A percentile compares a stretch with the other conserved stretches of the same genome.
These are phyloP conservation scores for Capsella rubella DNA, from an alignment of 441 rosid species.

Conservation along the genomic window DNA sequence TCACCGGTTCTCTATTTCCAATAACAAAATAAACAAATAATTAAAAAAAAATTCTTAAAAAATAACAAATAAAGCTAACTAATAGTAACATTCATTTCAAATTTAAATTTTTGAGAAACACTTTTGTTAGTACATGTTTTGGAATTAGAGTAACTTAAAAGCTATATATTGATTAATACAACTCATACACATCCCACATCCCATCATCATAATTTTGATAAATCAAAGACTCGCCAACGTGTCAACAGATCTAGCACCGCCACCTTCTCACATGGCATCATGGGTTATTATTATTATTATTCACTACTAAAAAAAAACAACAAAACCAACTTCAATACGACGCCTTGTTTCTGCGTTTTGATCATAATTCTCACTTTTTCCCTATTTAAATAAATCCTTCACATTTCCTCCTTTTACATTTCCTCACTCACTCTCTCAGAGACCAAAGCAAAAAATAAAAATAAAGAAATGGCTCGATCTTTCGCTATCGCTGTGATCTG, in stretches of 20 bases:
- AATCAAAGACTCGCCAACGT: slow-evolving; percentile 36
- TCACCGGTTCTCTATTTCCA: no score
- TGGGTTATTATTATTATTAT: slow-evolving; percentile 26
- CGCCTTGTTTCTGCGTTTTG: slow-evolving; percentile 43
- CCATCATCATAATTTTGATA: slow-evolving; percentile 30
- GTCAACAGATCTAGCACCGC: slow-evolving; percentile 47
- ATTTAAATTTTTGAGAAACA: not conserved
- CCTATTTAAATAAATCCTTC: slow-evolving; percentile 38
- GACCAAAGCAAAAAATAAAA: not conserved
- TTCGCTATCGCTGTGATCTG: slow-evolving; percentile 39
- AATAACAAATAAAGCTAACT: no score
- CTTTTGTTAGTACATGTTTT: slow-evolving; percentile 16
- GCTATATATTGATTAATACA: slow-evolving; percentile 32
- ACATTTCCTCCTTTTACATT: slow-evolving; percentile 23
- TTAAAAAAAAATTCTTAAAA: no score
- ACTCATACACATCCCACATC: slow-evolving; percentile 44
- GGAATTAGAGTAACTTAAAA: slow-evolving; percentile 37
- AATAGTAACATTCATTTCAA: not conserved
- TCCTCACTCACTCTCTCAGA: slow-evolving; percentile 35
- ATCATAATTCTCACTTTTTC: not conserved
- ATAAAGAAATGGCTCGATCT: slow-evolving; percentile 41
- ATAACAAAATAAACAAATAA: no score
- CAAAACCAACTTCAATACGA: slow-evolving; percentile 38
- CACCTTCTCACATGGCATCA: slow-evolving; percentile 43
- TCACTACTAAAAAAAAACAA: not conserved